phyloP scores from a whole-genome alignment of 2,329 filamentous ascomycete genomes.

The Sporothrix curviconia region DNA sequence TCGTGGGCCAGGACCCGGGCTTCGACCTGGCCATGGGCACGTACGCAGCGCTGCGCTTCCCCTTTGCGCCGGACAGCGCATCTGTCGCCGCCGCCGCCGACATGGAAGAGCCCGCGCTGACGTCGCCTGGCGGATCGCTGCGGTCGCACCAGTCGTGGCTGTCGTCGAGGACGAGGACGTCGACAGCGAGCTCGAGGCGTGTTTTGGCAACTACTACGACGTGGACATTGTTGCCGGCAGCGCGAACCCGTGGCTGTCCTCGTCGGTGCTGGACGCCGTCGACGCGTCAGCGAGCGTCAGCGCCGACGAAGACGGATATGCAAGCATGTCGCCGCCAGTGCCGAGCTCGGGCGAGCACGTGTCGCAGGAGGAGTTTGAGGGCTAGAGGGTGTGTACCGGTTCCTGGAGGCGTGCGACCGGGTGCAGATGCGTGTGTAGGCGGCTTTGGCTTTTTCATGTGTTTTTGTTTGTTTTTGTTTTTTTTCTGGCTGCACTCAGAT shows the following conservation, averaged over 20 bases:
- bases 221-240: neutral
- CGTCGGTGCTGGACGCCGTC: constrained; percentile 30
- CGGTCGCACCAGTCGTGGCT: constrained; percentile 31
- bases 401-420: constrained; percentile 52
- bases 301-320: constrained; percentile 39
- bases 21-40: constrained; percentile 64
- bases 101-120: constrained; percentile 26
- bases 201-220: constrained; percentile 9
- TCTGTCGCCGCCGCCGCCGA: constrained; percentile 3
- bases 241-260: constrained; percentile 36
- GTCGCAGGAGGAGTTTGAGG: constrained; percentile 47
- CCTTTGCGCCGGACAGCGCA: constrained; percentile 62
- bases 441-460: neutral
- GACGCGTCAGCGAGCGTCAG: constrained; percentile 13
- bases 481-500: neutral
- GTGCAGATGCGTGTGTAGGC: constrained; percentile 13
- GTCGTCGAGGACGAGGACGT: constrained; percentile 13
- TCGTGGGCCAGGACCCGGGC: constrained; percentile 68
- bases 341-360: constrained; percentile 37
- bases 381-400: constrained; percentile 53
- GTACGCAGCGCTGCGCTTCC: constrained; percentile 73
- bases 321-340: constrained; percentile 42
- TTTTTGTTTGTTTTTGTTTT: neutral
- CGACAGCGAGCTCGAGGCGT: constrained; percentile 22
- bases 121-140: constrained; percentile 43